Evolutionary conservation across 2,329 filamentous ascomycete genomes (phyloP).

Genomic region (Fusarium setosum): DNA sequence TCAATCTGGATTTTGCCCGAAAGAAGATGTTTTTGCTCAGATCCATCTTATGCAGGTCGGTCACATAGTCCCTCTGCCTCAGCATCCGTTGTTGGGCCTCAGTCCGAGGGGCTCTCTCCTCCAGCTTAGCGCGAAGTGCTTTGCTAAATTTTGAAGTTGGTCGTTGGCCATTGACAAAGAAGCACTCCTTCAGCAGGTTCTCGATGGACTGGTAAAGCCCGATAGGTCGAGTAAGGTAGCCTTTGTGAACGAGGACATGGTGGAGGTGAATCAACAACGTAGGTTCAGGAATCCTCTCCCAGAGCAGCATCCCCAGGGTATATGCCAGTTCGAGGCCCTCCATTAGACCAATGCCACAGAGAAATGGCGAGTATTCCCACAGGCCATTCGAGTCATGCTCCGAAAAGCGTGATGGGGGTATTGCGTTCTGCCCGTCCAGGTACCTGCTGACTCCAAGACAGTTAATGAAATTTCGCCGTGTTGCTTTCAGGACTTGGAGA

Average conservation of each 20-base stretch:
- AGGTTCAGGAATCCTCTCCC: constrained; percentile 54
- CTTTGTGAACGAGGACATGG: constrained; percentile 58
- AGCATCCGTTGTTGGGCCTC: background rate
- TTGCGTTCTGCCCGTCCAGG: constrained; percentile 22
- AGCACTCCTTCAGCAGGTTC: constrained; percentile 18
- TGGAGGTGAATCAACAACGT: constrained; percentile 57
- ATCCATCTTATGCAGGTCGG: background rate
- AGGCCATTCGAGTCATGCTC: constrained; percentile 55
- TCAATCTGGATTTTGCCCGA: constrained; percentile 48
- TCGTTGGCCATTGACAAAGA: constrained; percentile 13
- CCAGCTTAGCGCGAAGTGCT: constrained; percentile 1
- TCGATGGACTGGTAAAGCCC: constrained; percentile 47
- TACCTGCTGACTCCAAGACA: constrained; percentile 32
- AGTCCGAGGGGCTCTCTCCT: background rate
- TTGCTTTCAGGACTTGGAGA: constrained; percentile 6
- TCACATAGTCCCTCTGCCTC: background rate
- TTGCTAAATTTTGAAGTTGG: constrained; percentile 22
- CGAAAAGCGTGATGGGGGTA: constrained; percentile 56
- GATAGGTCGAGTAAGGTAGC: constrained; percentile 49
- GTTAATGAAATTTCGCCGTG: constrained; percentile 21
- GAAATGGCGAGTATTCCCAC: constrained; percentile 60
- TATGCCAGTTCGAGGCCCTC: constrained; percentile 57
- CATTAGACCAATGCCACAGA: constrained; percentile 58
- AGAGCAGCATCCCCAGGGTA: constrained; percentile 47
- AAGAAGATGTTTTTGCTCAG: constrained; percentile 44